Conservation (phyloP, 352 stramenopile genomes). For the Phytophthora crassamura region DNA sequence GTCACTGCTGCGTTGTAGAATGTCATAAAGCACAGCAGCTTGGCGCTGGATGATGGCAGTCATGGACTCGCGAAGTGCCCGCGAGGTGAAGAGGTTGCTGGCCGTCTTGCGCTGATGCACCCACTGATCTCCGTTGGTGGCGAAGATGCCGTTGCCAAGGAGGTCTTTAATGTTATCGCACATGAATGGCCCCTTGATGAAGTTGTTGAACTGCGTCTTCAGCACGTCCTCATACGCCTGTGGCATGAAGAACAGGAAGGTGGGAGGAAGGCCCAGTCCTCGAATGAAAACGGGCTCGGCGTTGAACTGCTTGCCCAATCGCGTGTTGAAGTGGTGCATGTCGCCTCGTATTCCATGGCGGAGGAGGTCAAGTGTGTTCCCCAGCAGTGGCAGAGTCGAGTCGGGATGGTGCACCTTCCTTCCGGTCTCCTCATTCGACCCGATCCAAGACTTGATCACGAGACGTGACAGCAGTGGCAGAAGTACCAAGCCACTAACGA, state of each 20-base stretch:
- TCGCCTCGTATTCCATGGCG: slow-evolving; percentile 8
- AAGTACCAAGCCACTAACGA: too few relatives aligned
- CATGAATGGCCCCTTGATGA: slow-evolving; percentile 55
- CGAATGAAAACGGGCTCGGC: slow-evolving; percentile 29
- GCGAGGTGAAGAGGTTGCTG: slow-evolving; percentile 82
- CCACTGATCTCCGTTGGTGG: slow-evolving; percentile 58
- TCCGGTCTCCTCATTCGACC: too few relatives aligned
- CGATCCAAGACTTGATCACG: too few relatives aligned
- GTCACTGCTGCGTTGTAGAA: slow-evolving; percentile 15
- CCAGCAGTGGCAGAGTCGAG: slow-evolving; percentile 39
- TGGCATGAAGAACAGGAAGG: slow-evolving; percentile 31
- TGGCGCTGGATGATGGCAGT: slow-evolving; percentile 34
- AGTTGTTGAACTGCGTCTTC: slow-evolving; percentile 66
- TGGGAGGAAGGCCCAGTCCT: slow-evolving; percentile 34
- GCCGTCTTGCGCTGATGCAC: slow-evolving; percentile 76
- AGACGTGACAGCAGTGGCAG: too few relatives aligned
- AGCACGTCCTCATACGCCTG: slow-evolving; percentile 48
- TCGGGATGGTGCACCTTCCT: background rate
- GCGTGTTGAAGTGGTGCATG: slow-evolving; percentile 36
- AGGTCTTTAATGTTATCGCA: slow-evolving; percentile 45
- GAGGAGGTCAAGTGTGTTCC: slow-evolving; percentile 34
- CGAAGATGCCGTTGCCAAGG: slow-evolving; percentile 75
- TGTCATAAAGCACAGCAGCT: slow-evolving; percentile 11
- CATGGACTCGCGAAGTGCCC: slow-evolving; percentile 44
- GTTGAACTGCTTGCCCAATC: slow-evolving; percentile 26